phyloP scores from a whole-genome alignment of 2,329 filamentous ascomycete species.

The Cryoendolithus antarcticus region DNA sequence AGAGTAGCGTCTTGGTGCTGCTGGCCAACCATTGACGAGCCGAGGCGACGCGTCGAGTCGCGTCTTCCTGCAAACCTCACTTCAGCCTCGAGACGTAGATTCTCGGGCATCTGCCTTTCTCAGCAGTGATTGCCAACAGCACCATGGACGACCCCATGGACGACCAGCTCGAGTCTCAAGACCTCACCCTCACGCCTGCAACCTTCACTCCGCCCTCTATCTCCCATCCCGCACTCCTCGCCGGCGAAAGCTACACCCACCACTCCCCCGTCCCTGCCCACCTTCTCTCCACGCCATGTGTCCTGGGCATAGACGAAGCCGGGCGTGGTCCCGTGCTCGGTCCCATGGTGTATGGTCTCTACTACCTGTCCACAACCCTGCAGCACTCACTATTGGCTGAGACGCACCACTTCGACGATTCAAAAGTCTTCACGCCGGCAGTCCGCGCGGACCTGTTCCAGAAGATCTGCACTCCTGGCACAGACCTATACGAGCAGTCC shows the following conservation, averaged over 20 bases:
- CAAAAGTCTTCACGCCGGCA: constrained; percentile 71
- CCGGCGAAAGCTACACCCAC: constrained; percentile 36
- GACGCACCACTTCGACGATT: constrained; percentile 84
- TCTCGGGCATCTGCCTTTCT: too few species aligned
- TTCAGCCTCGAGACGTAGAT: too few species aligned
- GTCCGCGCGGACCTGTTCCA: constrained; percentile 63
- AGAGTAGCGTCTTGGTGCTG: too few species aligned
- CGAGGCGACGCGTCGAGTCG: too few species aligned
- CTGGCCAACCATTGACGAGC: too few species aligned
- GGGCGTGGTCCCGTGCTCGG: constrained; percentile 79
- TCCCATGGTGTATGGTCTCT: constrained; percentile 56
- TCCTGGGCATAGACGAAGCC: constrained; percentile 85
- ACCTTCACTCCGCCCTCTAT: constrained; percentile 39
- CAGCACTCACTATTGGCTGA: constrained; percentile 63
- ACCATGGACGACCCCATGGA: constrained; percentile 21
- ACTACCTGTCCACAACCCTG: constrained; percentile 56
- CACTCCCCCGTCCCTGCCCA: constrained; percentile 30
- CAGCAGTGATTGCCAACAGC: not conserved
- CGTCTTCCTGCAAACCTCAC: too few species aligned
- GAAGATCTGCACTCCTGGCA: constrained; percentile 55
- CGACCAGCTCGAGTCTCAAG: constrained; percentile 18
- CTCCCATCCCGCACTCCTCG: constrained; percentile 24
- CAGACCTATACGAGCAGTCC: constrained; percentile 49
- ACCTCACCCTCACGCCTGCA: constrained; percentile 20
- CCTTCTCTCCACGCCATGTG: constrained; percentile 46